A percentile compares a stretch with the other conserved stretches of the same genome.
These are phyloP conservation scores for Penicillium sp. DNA, from an alignment of 2,329 filamentous ascomycete genomes.

Conservation along the genomic window DNA sequence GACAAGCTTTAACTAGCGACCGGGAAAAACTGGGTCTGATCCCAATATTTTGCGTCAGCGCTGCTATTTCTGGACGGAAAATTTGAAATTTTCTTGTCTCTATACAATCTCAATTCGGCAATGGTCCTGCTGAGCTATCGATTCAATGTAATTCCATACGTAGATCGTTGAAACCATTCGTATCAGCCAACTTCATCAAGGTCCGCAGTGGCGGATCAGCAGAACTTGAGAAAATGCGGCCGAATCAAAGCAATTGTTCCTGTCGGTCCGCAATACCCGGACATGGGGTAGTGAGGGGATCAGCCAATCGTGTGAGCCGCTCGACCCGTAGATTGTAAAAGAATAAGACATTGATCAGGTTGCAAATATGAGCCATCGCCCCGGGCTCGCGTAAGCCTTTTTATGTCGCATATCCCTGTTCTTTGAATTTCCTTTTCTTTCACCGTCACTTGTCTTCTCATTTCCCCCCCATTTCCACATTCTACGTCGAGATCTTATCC, in stretches of 20 bases:
- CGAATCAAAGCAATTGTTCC: constrained; percentile 1
- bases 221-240: neutral
- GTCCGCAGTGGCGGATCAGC: neutral
- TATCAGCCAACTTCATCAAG: neutral
- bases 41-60: neutral
- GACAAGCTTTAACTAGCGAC: constrained; percentile 12
- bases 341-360: constrained; percentile 8
- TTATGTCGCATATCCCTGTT: neutral
- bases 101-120: neutral
- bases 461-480: neutral
- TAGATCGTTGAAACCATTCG: neutral
- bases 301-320: constrained; percentile 1
- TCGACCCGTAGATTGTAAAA: neutral
- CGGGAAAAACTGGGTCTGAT: neutral
- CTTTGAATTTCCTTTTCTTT: neutral
- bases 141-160: neutral
- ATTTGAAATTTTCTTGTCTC: neutral
- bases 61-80: constrained; percentile 4
- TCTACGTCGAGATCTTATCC: neutral
- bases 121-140: neutral
- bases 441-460: neutral
- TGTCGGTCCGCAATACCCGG: neutral
- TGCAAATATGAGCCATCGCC: constrained; percentile 16
- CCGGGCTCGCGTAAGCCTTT: constrained; percentile 7
- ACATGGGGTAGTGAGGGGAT: neutral